Percentiles rank a stretch among this genome's conserved stretches.
These are phyloP conservation scores for Multifurca ochricompacta DNA, from an alignment of 768 basidiomycete species.

Conservation along the genomic window DNA sequence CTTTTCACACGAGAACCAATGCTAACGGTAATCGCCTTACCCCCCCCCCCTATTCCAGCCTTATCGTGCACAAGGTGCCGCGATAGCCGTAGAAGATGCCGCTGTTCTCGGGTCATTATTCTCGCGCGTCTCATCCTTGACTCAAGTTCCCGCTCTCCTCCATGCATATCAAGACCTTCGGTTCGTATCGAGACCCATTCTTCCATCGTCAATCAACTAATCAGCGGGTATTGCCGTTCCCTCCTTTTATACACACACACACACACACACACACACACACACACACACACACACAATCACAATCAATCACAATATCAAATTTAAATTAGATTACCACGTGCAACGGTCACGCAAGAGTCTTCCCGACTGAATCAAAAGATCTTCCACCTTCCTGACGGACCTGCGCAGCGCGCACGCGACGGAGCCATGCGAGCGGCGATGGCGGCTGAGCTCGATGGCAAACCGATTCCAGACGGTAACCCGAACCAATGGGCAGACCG, in stretches of 20 bases:
- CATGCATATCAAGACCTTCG: constrained; percentile 47
- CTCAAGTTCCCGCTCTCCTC: constrained; percentile 40
- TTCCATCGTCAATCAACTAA: no score
- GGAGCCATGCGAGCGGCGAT: constrained; percentile 42
- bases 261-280: no score
- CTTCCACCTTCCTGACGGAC: constrained; percentile 51
- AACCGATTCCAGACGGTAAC: constrained; percentile 29
- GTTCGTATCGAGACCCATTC: no score
- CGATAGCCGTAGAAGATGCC: constrained; percentile 44
- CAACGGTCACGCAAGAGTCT: constrained; percentile 40
- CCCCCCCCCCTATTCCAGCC: constrained; percentile 27
- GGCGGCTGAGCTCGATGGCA: constrained; percentile 30
- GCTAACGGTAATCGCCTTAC: no score
- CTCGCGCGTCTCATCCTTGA: constrained; percentile 34
- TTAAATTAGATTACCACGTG: constrained; percentile 31
- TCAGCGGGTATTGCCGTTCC: no score
- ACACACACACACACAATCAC: no score
- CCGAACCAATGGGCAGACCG: constrained; percentile 55
- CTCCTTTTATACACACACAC: neutral
- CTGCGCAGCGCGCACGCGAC: constrained; percentile 45
- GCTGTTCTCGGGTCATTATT: constrained; percentile 42
- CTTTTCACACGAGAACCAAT: no score
- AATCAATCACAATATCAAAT: no score
- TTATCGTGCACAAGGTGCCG: constrained; percentile 38
- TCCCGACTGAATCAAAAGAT: constrained; percentile 44